These are phyloP conservation scores for Penicillium subrubescens DNA, from an alignment of 495 filamentous ascomycete genomes.

Conservation along the genomic window DNA sequence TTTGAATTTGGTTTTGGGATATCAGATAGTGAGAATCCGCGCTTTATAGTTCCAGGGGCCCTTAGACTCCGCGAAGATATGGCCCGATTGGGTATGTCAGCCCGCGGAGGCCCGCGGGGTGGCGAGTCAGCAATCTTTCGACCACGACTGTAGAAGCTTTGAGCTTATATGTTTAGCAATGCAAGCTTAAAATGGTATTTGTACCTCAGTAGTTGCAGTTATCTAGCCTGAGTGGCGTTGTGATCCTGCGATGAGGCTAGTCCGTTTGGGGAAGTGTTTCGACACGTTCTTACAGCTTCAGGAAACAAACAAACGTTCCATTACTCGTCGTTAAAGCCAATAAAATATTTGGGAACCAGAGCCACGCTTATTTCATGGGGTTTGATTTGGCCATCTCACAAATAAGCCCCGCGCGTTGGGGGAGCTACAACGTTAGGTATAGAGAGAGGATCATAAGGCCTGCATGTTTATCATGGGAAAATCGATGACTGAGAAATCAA, in stretches of 20 bases:
- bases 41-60: not conserved
- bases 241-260: not conserved
- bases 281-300: not conserved
- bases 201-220: not conserved
- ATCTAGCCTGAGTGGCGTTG: not conserved
- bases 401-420: too few relatives aligned
- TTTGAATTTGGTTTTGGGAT: not conserved
- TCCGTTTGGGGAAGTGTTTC: not conserved
- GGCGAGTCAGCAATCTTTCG: not conserved
- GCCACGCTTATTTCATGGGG: too few relatives aligned
- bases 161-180: not conserved
- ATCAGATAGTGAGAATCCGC: not conserved
- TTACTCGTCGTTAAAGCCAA: too few relatives aligned
- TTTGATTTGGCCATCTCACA: too few relatives aligned
- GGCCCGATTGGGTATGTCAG: not conserved
- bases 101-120: not conserved
- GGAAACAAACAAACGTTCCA: not conserved
- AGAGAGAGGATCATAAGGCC: too few relatives aligned
- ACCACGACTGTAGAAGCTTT: not conserved
- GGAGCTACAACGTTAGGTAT: too few relatives aligned
- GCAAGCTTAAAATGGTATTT: too few relatives aligned
- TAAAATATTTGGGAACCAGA: too few relatives aligned
- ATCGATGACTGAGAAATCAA: too few relatives aligned
- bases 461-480: too few relatives aligned
- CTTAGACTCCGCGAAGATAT: slow-evolving; percentile 2